Conservation (phyloP, 768 basidiomycete species). For the Mycena latifolia region DNA sequence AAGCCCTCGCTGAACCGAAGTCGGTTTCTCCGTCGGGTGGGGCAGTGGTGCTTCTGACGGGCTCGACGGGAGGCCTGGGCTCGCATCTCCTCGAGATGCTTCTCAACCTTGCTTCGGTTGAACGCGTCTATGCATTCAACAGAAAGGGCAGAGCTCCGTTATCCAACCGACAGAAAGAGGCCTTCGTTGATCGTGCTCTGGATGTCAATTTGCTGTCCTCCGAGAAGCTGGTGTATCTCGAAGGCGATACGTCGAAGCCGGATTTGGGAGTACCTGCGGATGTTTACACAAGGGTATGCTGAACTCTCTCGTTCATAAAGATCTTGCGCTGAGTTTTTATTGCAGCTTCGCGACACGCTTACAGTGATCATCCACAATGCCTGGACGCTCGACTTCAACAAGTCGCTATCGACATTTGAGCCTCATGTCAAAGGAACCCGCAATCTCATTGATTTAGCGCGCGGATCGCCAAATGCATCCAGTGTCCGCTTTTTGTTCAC, state of each 20-base stretch:
- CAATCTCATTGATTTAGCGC: too few relatives aligned
- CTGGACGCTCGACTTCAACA: conserved; percentile 63
- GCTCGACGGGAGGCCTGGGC: too few relatives aligned
- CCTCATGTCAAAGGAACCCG: conserved; percentile 55
- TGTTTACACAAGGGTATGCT: conserved; percentile 38
- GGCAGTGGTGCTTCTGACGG: too few relatives aligned
- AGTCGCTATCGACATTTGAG: conserved; percentile 58
- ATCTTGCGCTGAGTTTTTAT: background rate
- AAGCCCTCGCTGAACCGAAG: too few relatives aligned
- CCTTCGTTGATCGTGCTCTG: too few relatives aligned
- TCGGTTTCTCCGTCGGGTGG: too few relatives aligned
- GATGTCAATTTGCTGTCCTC: conserved; percentile 8
- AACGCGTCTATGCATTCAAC: too few relatives aligned
- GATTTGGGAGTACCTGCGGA: conserved; percentile 40
- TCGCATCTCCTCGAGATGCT: too few relatives aligned
- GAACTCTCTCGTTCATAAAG: background rate
- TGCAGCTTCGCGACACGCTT: conserved; percentile 40
- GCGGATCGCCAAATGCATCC: conserved; percentile 21
- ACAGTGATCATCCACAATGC: too few relatives aligned
- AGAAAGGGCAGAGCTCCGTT: too few relatives aligned
- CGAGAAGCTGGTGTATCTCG: conserved; percentile 40
- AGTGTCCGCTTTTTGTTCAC: conserved; percentile 48
- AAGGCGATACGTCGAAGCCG: conserved; percentile 40
- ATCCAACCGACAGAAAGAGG: too few relatives aligned
- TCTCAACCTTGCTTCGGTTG: too few relatives aligned